Conservation (phyloP, 257 asterid genomes). For the Gentiana dahurica region DNA sequence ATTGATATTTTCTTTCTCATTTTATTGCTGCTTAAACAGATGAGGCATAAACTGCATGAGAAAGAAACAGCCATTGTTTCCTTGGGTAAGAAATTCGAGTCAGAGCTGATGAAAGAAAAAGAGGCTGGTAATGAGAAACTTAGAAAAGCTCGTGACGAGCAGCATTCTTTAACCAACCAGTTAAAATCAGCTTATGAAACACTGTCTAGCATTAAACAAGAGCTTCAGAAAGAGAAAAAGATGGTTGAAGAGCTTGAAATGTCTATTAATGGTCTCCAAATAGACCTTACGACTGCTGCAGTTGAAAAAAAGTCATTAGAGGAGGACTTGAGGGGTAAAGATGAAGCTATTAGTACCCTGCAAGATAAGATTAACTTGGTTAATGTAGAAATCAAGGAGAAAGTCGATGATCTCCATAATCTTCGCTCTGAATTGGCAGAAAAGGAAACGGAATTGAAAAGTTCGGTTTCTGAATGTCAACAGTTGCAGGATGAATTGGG, state of each 20-base stretch:
- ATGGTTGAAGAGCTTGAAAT: conserved; percentile 33
- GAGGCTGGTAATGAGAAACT: conserved; percentile 34
- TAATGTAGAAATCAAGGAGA: conserved; percentile 45
- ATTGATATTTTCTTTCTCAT: conserved; percentile 5
- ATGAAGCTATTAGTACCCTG: conserved; percentile 30
- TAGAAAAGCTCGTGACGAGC: conserved; percentile 33
- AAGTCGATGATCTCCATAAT: conserved; percentile 27
- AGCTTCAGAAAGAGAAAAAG: conserved; percentile 38
- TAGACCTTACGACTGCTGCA: conserved; percentile 20
- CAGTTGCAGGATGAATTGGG: conserved; percentile 33
- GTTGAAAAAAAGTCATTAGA: conserved; percentile 42
- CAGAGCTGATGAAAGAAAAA: conserved; percentile 45
- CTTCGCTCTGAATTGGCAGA: conserved; percentile 30
- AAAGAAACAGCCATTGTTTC: conserved; percentile 40
- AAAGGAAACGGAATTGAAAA: conserved; percentile 35
- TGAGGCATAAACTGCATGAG: conserved; percentile 45
- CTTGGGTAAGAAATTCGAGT: conserved; percentile 34
- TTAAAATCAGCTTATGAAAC: conserved; percentile 32
- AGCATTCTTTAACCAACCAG: conserved; percentile 31
- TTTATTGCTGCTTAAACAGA: conserved; percentile 27
- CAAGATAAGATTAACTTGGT: conserved; percentile 47
- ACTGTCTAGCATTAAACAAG: conserved; percentile 27
- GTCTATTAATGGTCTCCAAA: conserved; percentile 34
- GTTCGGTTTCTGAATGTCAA: conserved; percentile 22
- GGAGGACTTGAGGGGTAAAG: conserved; percentile 48